A percentile compares a stretch with the other conserved stretches of the same genome.
Evolutionary conservation across 306 rosid species (phyloP).

Genomic region (Phaseolus lunatus): DNA sequence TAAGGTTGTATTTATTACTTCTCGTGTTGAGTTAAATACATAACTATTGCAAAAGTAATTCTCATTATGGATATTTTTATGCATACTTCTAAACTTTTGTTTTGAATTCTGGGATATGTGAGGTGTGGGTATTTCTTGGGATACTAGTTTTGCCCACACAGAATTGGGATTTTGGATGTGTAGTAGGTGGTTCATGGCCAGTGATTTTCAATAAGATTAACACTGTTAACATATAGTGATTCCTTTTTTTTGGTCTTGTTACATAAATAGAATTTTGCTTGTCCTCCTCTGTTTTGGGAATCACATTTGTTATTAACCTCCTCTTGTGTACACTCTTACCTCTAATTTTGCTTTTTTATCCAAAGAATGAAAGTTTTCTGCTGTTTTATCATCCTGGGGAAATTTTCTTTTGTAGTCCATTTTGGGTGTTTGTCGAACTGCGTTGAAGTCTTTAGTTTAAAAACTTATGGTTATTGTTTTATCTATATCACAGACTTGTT

Average conservation of each 20-base stretch:
- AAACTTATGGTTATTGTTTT: constrained; percentile 16
- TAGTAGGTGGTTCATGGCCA: constrained; percentile 32
- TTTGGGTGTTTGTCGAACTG: constrained; percentile 17
- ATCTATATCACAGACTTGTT: constrained; percentile 22
- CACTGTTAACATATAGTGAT: not conserved
- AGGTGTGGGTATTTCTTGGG: not conserved
- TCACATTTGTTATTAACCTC: constrained; percentile 4
- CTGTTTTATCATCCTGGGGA: constrained; percentile 21
- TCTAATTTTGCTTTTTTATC: constrained; percentile 12
- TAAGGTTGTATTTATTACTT: constrained; percentile 15
- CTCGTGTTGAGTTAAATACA: not conserved
- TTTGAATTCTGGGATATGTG: constrained; percentile 14
- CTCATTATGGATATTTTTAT: not conserved
- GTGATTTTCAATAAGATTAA: constrained; percentile 20
- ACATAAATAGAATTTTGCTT: not conserved
- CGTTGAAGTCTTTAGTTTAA: constrained; percentile 15
- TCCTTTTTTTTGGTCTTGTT: constrained; percentile 22
- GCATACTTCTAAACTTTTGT: not conserved
- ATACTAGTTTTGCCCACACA: constrained; percentile 13
- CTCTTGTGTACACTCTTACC: constrained; percentile 1
- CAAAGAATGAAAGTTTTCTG: constrained; percentile 17
- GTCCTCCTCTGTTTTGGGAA: no score
- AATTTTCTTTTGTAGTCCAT: constrained; percentile 20
- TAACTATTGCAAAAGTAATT: not conserved
- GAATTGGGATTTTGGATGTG: constrained; percentile 15